phyloP scores from a whole-genome alignment of 495 filamentous ascomycete species.

The Lasiosphaeria hispida region DNA sequence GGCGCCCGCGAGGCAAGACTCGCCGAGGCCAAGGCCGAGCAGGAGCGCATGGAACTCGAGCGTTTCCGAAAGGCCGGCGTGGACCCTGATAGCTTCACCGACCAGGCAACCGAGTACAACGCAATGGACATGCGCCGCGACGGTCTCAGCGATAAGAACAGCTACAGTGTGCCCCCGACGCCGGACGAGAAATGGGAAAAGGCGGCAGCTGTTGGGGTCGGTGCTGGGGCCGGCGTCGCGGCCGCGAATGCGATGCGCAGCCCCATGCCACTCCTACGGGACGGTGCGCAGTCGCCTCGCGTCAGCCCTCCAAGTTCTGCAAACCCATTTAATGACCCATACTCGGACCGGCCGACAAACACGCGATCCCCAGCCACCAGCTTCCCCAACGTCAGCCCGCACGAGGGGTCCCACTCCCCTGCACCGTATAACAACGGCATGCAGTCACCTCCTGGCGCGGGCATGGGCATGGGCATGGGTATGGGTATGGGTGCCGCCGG shows the following conservation, averaged over 20 bases:
- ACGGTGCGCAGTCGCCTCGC: conserved; percentile 29
- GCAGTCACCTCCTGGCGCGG: conserved; percentile 14
- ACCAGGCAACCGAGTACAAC: conserved; percentile 41
- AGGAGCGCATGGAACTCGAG: conserved; percentile 63
- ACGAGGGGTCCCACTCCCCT: conserved; percentile 7
- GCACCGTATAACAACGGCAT: conserved; percentile 16
- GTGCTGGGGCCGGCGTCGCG: conserved; percentile 23
- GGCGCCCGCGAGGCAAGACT: conserved; percentile 62
- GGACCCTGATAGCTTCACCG: conserved; percentile 44
- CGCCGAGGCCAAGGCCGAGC: conserved; percentile 52
- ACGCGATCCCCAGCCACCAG: conserved; percentile 17
- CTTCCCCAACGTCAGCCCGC: conserved; percentile 7
- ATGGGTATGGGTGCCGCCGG: conserved; percentile 20
- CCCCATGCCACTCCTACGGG: conserved; percentile 32
- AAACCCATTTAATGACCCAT: conserved; percentile 11
- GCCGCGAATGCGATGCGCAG: conserved; percentile 29
- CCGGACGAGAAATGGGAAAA: conserved; percentile 27
- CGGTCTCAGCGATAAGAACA: conserved; percentile 30
- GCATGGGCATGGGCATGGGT: conserved; percentile 16
- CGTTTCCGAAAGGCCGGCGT: conserved; percentile 48
- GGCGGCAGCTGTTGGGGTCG: conserved; percentile 22
- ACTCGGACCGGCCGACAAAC: conserved; percentile 11
- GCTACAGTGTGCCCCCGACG: conserved; percentile 37
- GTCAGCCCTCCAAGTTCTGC: conserved; percentile 14
- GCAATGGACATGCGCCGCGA: conserved; percentile 33